Evolutionary conservation across 139 green algal genomes (phyloP), one percentile per base, ranked within the genome.

Genomic region (Chlorella sp.): DNA sequence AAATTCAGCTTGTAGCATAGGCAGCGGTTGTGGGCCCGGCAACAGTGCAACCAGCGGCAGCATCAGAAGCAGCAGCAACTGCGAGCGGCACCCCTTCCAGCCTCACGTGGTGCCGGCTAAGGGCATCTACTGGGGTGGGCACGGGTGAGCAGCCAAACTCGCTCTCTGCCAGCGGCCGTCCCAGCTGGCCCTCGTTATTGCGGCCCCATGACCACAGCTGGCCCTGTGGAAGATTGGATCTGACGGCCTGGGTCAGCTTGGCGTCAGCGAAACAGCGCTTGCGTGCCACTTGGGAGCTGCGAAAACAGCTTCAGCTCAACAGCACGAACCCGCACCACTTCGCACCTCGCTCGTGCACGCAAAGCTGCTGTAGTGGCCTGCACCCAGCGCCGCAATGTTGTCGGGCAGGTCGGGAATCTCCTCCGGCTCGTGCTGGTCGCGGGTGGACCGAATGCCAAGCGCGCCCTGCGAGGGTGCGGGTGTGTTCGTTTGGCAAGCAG

Each of bases 341-440:
- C n/a, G n/a, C 30, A 15, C 65, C 65, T 73, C 62, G n/a, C 28
- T 1, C 21, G 84, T 91, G 26, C 76, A 62, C 0, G 88, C 80
- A 73, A 90, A 83, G 80, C 78, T 87, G 63, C 74, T 65, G 72
- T 79, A 91, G 68, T 88, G 79, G 16, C 88, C 88, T 9, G 88
- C 88, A 17, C 76, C 86, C 28, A 91, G 51, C 3, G 71, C 39
- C 20, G 32, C 65, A 28, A 90, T 44, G 55, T 85, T 44, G 15
- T 62, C 20, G 1, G 85, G 82, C 56, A 91, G 76, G 23, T 36
- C 64, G 34, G 64, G 28, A 51, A 70, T 70, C 63, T 70, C 63
- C 28, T 70, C 63, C 17, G 88, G 88, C 32, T 89, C 87, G 28
- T 89, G 87, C 18, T 72, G 62, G 41, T 90, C 87, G 0, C 28